Percentiles rank a stretch among this genome's conserved stretches.
phyloP scores from a whole-genome alignment of 345 rosid species.

The Rhodomyrtus tomentosa region DNA sequence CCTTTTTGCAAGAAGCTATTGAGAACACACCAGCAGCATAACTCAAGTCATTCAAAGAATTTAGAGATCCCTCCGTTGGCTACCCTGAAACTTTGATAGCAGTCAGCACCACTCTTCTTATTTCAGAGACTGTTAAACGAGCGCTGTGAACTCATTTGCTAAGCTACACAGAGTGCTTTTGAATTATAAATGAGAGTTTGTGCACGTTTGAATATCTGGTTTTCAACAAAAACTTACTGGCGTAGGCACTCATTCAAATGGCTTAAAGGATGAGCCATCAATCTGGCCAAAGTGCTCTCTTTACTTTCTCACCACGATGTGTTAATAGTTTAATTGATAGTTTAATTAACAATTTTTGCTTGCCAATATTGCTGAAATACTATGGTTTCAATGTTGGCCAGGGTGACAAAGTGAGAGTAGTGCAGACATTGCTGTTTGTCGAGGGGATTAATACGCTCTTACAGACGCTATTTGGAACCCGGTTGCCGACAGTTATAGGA shows the following conservation, averaged over 20 bases:
- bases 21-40: not conserved
- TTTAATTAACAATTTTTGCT: not conserved
- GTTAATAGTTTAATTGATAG: not conserved
- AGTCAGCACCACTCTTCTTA: not conserved
- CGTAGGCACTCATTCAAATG: not conserved
- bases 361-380: not conserved
- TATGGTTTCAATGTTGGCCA: conserved; percentile 6
- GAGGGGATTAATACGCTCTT: conserved; percentile 89
- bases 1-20: not conserved
- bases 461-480: conserved; percentile 86
- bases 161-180: not conserved
- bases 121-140: not conserved
- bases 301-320: not conserved
- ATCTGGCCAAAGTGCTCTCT: not conserved
- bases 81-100: not conserved
- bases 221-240: not conserved
- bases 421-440: conserved; percentile 83
- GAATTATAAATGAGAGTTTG: not conserved
- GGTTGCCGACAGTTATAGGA: conserved; percentile 90
- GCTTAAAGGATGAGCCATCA: not conserved
- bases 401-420: conserved; percentile 96
- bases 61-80: not conserved
- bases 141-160: not conserved
- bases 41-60: not conserved
- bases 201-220: not conserved